phyloP scores from a whole-genome alignment of 2,329 filamentous ascomycete species.

The Chaetoscypha palmicola region DNA sequence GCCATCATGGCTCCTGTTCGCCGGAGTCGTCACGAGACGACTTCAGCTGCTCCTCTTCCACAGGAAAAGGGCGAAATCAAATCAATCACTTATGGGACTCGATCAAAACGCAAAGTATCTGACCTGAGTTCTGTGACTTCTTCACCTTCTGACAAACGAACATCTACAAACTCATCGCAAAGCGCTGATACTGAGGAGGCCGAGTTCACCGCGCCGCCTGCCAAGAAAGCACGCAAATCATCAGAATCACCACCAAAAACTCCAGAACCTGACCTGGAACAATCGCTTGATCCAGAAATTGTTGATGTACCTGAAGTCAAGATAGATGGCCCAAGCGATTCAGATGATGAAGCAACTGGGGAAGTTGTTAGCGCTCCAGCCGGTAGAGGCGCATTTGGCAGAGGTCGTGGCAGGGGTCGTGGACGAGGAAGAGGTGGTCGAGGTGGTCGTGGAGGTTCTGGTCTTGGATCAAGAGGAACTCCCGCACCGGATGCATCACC shows the following conservation, averaged over 20 bases:
- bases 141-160: constrained; percentile 11
- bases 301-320: constrained; percentile 9
- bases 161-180: constrained; percentile 15
- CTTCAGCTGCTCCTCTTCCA: constrained; percentile 9
- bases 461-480: constrained; percentile 9
- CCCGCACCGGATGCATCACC: constrained; percentile 7
- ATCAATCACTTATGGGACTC: constrained; percentile 15
- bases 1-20: constrained; percentile 18
- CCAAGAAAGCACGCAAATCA: constrained; percentile 15
- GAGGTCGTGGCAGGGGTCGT: constrained; percentile 23
- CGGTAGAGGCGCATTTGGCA: constrained; percentile 13
- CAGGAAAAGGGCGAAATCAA: constrained; percentile 12
- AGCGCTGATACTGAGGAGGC: constrained; percentile 12
- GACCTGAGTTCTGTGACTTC: constrained; percentile 15
- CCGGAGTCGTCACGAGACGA: constrained; percentile 20
- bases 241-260: constrained; percentile 10
- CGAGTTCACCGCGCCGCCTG: constrained; percentile 13
- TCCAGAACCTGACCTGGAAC: constrained; percentile 9
- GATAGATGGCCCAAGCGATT: constrained; percentile 12
- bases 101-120: constrained; percentile 22
- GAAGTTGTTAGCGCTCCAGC: constrained; percentile 2
- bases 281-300: background rate
- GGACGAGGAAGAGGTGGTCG: constrained; percentile 16
- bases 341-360: constrained; percentile 6
- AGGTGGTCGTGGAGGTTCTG: constrained; percentile 17